Percentiles rank a stretch among this genome's conserved stretches.
Conservation (phyloP, 2,329 filamentous ascomycete species). For the Mariannaea sp. region DNA sequence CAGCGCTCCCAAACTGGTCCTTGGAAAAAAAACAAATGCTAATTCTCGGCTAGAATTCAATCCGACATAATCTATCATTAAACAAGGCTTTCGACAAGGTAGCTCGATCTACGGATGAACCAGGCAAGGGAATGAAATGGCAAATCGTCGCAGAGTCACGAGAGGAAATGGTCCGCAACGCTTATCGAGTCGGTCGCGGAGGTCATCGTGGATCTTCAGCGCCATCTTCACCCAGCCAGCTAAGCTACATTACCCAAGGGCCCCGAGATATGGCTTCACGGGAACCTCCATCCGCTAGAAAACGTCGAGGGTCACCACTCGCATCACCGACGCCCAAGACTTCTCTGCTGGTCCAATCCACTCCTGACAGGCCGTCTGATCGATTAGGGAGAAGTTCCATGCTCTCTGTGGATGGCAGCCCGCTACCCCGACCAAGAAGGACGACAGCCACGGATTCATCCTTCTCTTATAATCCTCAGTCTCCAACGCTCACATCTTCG, state of each 20-base stretch:
- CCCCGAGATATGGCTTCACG: slow-evolving; percentile 59
- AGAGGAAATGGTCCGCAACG: slow-evolving; percentile 85
- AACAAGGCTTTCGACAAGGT: slow-evolving; percentile 96
- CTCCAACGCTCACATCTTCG: slow-evolving; percentile 65
- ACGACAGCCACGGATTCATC: slow-evolving; percentile 50
- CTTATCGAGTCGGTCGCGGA: slow-evolving; percentile 63
- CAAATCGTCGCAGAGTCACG: slow-evolving; percentile 83
- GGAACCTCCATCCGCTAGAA: slow-evolving; percentile 58
- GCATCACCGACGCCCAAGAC: slow-evolving; percentile 61
- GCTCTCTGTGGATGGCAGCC: slow-evolving; percentile 62
- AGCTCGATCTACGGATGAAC: slow-evolving; percentile 88
- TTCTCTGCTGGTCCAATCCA: slow-evolving; percentile 58
- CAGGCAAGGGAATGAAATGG: slow-evolving; percentile 99
- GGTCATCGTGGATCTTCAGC: slow-evolving; percentile 71
- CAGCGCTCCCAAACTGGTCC: neutral
- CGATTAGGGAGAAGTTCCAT: slow-evolving; percentile 45
- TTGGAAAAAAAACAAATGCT: slow-evolving; percentile 21
- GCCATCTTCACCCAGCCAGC: slow-evolving; percentile 68
- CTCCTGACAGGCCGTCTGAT: slow-evolving; percentile 59
- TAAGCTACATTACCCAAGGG: slow-evolving; percentile 65
- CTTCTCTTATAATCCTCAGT: slow-evolving; percentile 59
- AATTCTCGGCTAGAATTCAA: slow-evolving; percentile 72
- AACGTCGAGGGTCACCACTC: slow-evolving; percentile 59
- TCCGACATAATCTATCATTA: slow-evolving; percentile 92
- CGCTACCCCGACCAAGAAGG: slow-evolving; percentile 62